These are phyloP conservation scores for Serpula lacrymans DNA, from an alignment of 768 basidiomycete species.

Conservation along the genomic window DNA sequence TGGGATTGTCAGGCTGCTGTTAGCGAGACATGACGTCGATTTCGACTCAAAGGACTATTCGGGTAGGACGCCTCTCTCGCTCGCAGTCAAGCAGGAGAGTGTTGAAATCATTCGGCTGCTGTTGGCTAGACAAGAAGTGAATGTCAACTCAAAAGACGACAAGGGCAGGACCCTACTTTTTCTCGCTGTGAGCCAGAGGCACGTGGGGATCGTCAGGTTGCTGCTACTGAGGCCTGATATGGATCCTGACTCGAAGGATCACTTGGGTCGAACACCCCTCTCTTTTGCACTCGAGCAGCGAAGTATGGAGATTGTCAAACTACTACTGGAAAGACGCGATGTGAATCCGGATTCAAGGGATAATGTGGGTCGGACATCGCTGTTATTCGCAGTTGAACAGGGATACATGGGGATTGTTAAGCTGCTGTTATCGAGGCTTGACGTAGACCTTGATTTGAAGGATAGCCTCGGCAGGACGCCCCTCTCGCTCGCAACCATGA, in stretches of 20 bases:
- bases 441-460: neutral
- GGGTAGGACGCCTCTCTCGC: neutral
- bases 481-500: neutral
- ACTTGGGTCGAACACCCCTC: neutral
- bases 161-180: neutral
- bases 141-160: too few species aligned
- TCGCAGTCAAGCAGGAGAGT: neutral
- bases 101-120: neutral
- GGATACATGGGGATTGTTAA: neutral
- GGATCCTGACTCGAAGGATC: neutral
- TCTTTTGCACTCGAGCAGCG: neutral
- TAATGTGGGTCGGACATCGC: neutral
- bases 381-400: neutral
- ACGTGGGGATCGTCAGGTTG: neutral
- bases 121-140: too few species aligned
- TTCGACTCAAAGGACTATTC: neutral
- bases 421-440: neutral
- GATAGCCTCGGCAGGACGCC: neutral
- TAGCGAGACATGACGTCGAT: neutral
- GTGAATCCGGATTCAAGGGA: neutral
- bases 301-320: neutral
- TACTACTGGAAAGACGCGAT: neutral
- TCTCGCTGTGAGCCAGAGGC: neutral
- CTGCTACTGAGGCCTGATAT: neutral
- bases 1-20: neutral